Evolutionary conservation across 208 protist genomes (phyloP).

Genomic region (Sergeia podlipaevii): DNA sequence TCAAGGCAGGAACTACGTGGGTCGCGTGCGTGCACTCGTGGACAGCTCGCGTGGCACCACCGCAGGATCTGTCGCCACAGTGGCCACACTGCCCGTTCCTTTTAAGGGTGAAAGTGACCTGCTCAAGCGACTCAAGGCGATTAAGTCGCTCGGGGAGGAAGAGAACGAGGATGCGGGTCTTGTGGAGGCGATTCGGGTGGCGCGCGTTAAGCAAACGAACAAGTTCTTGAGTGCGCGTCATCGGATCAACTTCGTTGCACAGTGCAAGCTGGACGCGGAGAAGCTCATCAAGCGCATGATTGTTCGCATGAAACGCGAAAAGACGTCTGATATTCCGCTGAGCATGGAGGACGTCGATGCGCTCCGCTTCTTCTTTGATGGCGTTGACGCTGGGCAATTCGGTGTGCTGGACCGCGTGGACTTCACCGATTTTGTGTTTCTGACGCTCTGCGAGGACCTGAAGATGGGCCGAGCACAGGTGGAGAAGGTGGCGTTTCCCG

Average conservation of each 20-base stretch:
- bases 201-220: conserved; percentile 14
- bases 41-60: conserved; percentile 12
- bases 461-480: conserved; percentile 29
- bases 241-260: conserved; percentile 38
- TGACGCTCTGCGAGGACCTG: conserved; percentile 33
- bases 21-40: conserved; percentile 31
- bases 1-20: conserved; percentile 12
- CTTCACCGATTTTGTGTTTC: conserved; percentile 47
- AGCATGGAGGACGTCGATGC: conserved; percentile 59
- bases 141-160: conserved; percentile 6
- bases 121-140: no score
- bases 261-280: conserved; percentile 41
- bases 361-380: conserved; percentile 64
- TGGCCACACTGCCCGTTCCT: neutral
- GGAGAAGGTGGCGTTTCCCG: conserved; percentile 32
- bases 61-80: neutral
- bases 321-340: conserved; percentile 52
- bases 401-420: conserved; percentile 52
- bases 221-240: conserved; percentile 32
- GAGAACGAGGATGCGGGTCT: conserved; percentile 18
- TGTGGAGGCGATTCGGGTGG: conserved; percentile 23
- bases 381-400: conserved; percentile 48
- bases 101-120: no score
- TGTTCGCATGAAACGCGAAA: conserved; percentile 43
- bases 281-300: conserved; percentile 48